A percentile compares a stretch with the other conserved stretches of the same genome.
Evolutionary conservation across 805 yeast genomes (phyloP).

Genomic region (Cyberlindnera mrakii): DNA sequence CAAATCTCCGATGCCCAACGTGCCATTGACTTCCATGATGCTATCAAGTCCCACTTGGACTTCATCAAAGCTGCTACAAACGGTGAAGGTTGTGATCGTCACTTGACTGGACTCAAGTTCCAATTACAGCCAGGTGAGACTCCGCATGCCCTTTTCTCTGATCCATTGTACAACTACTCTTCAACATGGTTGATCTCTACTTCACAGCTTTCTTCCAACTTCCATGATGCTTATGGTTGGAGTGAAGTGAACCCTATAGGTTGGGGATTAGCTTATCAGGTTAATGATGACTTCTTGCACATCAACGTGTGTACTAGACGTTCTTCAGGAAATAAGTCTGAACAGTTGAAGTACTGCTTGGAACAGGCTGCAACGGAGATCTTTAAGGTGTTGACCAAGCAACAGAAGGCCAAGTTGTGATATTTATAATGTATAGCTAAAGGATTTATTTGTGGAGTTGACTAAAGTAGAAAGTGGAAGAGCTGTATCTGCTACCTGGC

Average conservation of each 20-base stretch:
- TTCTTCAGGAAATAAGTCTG: conserved; percentile 50
- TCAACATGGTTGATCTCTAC: conserved; percentile 83
- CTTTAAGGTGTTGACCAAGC: conserved; percentile 47
- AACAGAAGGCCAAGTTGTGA: conserved; percentile 6
- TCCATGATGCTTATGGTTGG: conserved; percentile 92
- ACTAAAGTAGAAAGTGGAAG: background rate
- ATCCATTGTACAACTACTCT: conserved; percentile 72
- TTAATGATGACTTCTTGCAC: conserved; percentile 78
- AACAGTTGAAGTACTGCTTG: conserved; percentile 58
- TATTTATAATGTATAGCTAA: background rate
- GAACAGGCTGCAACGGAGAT: conserved; percentile 78
- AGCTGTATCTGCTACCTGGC: too few species aligned
- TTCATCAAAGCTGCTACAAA: conserved; percentile 73
- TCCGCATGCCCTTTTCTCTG: conserved; percentile 60
- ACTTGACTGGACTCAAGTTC: conserved; percentile 81
- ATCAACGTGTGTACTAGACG: conserved; percentile 76
- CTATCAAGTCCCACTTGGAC: conserved; percentile 66
- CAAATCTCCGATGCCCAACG: conserved; percentile 43
- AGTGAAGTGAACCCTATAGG: conserved; percentile 93
- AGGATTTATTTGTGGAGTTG: background rate
- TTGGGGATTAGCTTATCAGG: conserved; percentile 89
- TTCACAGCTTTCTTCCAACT: conserved; percentile 81
- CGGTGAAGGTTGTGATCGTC: conserved; percentile 92
- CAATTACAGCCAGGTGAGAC: conserved; percentile 53
- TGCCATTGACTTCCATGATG: conserved; percentile 60